These are phyloP conservation scores for Sistotremastrum suecicum DNA, from an alignment of 768 basidiomycete genomes.

Conservation along the genomic window DNA sequence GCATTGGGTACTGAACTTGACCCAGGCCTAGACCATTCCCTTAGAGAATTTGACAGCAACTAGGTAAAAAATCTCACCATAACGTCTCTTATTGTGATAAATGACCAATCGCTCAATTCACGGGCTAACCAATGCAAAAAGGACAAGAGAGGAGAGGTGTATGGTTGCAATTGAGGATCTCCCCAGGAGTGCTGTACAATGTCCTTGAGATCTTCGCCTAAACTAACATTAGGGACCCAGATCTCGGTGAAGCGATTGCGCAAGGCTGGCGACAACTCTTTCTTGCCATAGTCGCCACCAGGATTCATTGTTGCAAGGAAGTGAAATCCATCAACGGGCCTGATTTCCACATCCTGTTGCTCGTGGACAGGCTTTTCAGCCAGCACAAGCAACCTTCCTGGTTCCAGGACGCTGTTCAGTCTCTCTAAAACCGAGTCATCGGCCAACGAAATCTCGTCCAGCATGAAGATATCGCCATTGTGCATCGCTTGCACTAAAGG, in stretches of 20 bases:
- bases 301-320: slow-evolving; percentile 98
- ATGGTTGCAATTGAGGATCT: slow-evolving; percentile 32
- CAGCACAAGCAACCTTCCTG: slow-evolving; percentile 72
- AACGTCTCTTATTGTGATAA: slow-evolving; percentile 76
- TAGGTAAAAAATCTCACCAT: slow-evolving; percentile 36
- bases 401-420: slow-evolving; percentile 93
- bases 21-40: slow-evolving; percentile 59
- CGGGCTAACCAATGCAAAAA: slow-evolving; percentile 72
- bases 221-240: slow-evolving; percentile 84
- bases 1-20: slow-evolving; percentile 61
- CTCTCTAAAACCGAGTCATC: slow-evolving; percentile 97
- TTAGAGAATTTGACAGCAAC: neutral
- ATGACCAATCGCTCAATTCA: slow-evolving; percentile 43
- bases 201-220: slow-evolving; percentile 55
- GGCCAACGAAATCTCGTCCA: slow-evolving; percentile 95
- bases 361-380: slow-evolving; percentile 83
- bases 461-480: slow-evolving; percentile 67
- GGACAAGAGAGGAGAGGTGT: slow-evolving; percentile 51
- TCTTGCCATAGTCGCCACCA: slow-evolving; percentile 98
- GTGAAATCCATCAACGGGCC: slow-evolving; percentile 60
- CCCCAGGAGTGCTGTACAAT: slow-evolving; percentile 67
- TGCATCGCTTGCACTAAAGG: slow-evolving; percentile 92
- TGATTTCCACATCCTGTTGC: slow-evolving; percentile 49
- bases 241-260: slow-evolving; percentile 98
- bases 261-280: slow-evolving; percentile 91